These are phyloP conservation scores for Trichoderma citrinoviride DNA, from an alignment of 2,329 filamentous ascomycete species.

Conservation along the genomic window DNA sequence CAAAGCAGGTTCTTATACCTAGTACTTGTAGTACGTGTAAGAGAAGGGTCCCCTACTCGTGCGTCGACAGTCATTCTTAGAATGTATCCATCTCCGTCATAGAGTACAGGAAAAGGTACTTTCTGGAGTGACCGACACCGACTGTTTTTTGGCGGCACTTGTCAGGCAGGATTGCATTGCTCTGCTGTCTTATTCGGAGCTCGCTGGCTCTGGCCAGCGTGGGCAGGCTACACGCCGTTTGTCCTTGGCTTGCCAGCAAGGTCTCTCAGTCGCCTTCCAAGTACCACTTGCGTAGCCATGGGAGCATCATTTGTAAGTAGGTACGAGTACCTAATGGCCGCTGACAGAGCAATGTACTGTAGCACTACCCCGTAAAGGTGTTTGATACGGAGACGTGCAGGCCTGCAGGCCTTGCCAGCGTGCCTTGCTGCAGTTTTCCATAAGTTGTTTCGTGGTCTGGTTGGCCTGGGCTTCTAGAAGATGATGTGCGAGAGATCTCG, in stretches of 20 bases:
- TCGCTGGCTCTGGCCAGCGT: too few relatives aligned
- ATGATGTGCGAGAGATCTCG: neutral
- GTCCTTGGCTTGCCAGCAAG: neutral
- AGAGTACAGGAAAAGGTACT: constrained; percentile 3
- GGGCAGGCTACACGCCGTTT: too few relatives aligned
- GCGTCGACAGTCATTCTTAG: neutral
- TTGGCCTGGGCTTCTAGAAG: constrained; percentile 6
- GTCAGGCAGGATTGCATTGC: constrained; percentile 11
- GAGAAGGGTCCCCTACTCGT: too few relatives aligned
- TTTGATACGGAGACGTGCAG: neutral
- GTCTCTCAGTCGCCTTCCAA: neutral
- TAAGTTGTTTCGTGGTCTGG: neutral
- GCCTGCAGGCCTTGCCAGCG: neutral
- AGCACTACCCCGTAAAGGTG: neutral
- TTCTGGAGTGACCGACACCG: constrained; percentile 9
- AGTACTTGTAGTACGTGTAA: too few relatives aligned
- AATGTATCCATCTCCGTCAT: neutral
- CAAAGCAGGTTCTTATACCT: neutral
- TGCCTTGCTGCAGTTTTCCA: neutral
- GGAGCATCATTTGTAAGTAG: neutral
- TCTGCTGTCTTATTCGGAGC: neutral
- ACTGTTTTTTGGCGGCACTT: neutral
- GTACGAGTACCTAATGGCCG: neutral
- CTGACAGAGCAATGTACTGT: neutral
- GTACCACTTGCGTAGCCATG: constrained; percentile 12